A percentile compares a stretch with the other conserved stretches of the same genome.
phyloP scores from a whole-genome alignment of 805 yeast genomes.

The Candida vaughaniae region DNA sequence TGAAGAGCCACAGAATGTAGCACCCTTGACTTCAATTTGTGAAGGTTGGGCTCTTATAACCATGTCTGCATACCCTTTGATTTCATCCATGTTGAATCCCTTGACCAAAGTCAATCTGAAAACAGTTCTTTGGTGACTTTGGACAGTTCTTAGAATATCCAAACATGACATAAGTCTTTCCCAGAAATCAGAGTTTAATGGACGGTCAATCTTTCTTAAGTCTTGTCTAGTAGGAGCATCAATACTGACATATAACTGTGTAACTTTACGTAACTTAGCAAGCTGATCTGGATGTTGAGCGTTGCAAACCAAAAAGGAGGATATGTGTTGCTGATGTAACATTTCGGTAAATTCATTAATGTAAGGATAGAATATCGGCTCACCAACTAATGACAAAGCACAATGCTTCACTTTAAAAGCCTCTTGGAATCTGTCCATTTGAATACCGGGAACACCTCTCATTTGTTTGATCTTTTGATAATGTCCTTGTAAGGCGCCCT shows the following conservation, averaged over 20 bases:
- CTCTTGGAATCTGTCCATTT: conserved; percentile 84
- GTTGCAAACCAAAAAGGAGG: conserved; percentile 88
- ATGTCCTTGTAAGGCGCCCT: conserved; percentile 87
- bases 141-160: conserved; percentile 71
- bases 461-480: conserved; percentile 89
- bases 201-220: conserved; percentile 82
- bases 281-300: conserved; percentile 94
- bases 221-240: conserved; percentile 89
- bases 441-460: conserved; percentile 95
- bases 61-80: conserved; percentile 80
- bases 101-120: conserved; percentile 87
- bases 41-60: conserved; percentile 81
- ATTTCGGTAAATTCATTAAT: conserved; percentile 80
- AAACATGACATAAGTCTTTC: conserved; percentile 79
- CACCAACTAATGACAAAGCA: conserved; percentile 91
- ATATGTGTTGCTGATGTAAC: conserved; percentile 76
- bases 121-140: conserved; percentile 84
- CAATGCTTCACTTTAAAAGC: conserved; percentile 89
- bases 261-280: conserved; percentile 66
- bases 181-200: conserved; percentile 89
- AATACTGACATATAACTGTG: conserved; percentile 88
- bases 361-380: conserved; percentile 91
- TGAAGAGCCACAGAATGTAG: conserved; percentile 92
- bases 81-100: conserved; percentile 85
- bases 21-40: conserved; percentile 90